A percentile compares a stretch with the other conserved stretches of the same genome.
Evolutionary conservation across 2,329 filamentous ascomycete species (phyloP).

Genomic region (Anthostomella pinea): DNA sequence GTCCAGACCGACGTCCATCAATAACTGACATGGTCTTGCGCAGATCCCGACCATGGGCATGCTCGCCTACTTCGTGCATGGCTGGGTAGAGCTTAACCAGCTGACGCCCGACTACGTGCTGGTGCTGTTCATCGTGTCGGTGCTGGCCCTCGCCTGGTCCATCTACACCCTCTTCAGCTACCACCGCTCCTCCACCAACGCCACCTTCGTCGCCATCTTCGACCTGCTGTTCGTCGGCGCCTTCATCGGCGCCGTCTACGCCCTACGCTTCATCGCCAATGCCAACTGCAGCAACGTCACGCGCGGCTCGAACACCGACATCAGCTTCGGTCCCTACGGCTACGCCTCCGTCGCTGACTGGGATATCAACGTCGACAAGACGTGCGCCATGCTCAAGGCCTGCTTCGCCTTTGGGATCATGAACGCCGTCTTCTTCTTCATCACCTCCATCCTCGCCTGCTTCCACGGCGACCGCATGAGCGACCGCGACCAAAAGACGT

Average conservation of each 20-base stretch:
- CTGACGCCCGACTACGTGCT: constrained; percentile 62
- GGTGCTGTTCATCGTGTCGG: constrained; percentile 65
- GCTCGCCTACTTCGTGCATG: constrained; percentile 64
- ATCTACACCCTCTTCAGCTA: constrained; percentile 65
- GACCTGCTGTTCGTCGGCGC: constrained; percentile 62
- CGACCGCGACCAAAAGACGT: constrained; percentile 33
- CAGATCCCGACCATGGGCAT: constrained; percentile 66
- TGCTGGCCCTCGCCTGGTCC: constrained; percentile 61
- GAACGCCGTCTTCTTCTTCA: constrained; percentile 76
- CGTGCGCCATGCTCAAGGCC: constrained; percentile 90
- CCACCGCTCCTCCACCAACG: constrained; percentile 59
- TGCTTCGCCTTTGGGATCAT: constrained; percentile 88
- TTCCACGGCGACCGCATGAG: constrained; percentile 47
- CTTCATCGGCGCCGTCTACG: constrained; percentile 61
- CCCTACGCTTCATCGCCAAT: constrained; percentile 55
- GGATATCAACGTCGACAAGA: constrained; percentile 62
- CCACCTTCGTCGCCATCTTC: constrained; percentile 58
- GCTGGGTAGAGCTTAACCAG: constrained; percentile 53
- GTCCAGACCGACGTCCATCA: no score
- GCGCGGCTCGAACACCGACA: no score
- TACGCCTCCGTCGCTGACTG: constrained; percentile 51
- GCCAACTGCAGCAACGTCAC: constrained; percentile 67
- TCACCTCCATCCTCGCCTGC: constrained; percentile 70
- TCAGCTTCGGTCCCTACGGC: constrained; percentile 44
- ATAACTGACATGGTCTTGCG: constrained; percentile 3